Evolutionary conservation across 2,329 filamentous ascomycete species (phyloP).

Genomic region (Magnaporthiopsis poae): DNA sequence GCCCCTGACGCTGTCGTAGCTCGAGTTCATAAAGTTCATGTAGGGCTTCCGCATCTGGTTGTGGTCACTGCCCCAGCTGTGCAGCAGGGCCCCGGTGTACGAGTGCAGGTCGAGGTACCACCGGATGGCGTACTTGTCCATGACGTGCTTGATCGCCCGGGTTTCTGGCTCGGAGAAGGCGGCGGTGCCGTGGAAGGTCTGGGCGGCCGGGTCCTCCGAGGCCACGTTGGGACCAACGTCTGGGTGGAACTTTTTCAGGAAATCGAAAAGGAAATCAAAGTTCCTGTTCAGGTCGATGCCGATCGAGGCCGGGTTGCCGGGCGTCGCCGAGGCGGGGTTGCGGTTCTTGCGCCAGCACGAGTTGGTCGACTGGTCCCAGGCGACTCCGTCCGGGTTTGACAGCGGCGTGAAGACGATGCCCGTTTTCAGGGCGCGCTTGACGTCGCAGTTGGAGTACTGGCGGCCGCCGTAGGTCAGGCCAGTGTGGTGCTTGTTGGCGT

Average conservation of each 20-base stretch:
- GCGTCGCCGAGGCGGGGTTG: conserved; percentile 29
- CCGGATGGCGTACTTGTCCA: conserved; percentile 38
- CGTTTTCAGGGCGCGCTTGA: conserved; percentile 38
- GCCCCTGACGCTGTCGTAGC: conserved; percentile 29
- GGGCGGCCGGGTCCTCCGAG: conserved; percentile 29
- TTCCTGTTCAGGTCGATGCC: conserved; percentile 48
- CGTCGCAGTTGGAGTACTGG: conserved; percentile 41
- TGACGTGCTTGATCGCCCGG: conserved; percentile 41
- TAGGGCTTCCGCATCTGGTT: conserved; percentile 33
- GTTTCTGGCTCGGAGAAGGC: conserved; percentile 49
- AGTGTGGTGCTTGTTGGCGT: conserved; percentile 36
- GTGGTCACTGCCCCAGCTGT: conserved; percentile 48
- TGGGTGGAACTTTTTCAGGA: conserved; percentile 30
- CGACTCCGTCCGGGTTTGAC: conserved; percentile 45
- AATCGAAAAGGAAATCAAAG: conserved; percentile 50
- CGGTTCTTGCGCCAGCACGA: conserved; percentile 49
- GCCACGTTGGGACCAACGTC: conserved; percentile 28
- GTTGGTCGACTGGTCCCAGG: conserved; percentile 39
- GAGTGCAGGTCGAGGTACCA: conserved; percentile 54
- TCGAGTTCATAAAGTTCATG: conserved; percentile 43
- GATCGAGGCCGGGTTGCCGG: conserved; percentile 21
- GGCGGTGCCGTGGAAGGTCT: conserved; percentile 40
- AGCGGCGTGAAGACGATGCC: conserved; percentile 45
- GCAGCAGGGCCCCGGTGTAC: conserved; percentile 40
- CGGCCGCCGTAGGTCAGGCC: conserved; percentile 43